Conservation (phyloP, 1,139 yeast genomes). For the Candida freyschussii region DNA sequence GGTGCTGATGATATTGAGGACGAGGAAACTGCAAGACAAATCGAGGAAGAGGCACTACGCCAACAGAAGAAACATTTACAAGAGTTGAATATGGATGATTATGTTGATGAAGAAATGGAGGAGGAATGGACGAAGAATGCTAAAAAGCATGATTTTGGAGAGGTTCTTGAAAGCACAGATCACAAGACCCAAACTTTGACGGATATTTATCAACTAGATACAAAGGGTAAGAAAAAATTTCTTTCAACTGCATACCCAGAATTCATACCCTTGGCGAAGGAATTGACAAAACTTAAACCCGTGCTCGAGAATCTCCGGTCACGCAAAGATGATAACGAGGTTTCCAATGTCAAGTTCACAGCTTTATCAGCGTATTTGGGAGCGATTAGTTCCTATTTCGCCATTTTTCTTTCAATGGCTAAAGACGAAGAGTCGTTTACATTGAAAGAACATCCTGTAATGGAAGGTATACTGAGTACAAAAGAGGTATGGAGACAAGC, state of each 20-base stretch:
- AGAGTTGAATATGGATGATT: conserved; percentile 79
- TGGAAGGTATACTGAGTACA: conserved; percentile 77
- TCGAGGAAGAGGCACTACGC: conserved; percentile 84
- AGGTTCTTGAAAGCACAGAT: conserved; percentile 30
- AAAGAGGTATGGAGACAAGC: conserved; percentile 92
- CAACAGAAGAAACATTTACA: conserved; percentile 81
- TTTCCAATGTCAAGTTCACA: conserved; percentile 46
- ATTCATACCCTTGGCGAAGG: conserved; percentile 70
- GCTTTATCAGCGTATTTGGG: conserved; percentile 61
- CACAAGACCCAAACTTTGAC: conserved; percentile 22
- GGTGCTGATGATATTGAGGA: conserved; percentile 79
- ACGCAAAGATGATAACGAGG: conserved; percentile 30
- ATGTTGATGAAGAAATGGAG: conserved; percentile 74
- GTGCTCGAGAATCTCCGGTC: conserved; percentile 35
- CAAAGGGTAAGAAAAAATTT: conserved; percentile 41
- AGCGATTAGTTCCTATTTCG: conserved; percentile 21
- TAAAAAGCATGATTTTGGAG: conserved; percentile 34
- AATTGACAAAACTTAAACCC: conserved; percentile 46
- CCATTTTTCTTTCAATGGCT: conserved; percentile 37
- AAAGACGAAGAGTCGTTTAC: conserved; percentile 53
- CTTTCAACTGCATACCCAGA: conserved; percentile 74
- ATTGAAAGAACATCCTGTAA: conserved; percentile 82
- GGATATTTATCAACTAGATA: conserved; percentile 32
- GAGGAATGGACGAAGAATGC: conserved; percentile 61
- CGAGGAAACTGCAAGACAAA: conserved; percentile 70